Base-by-base conservation (phyloP, 768 basidiomycete genomes). In the Russula ochroleuca region DNA sequence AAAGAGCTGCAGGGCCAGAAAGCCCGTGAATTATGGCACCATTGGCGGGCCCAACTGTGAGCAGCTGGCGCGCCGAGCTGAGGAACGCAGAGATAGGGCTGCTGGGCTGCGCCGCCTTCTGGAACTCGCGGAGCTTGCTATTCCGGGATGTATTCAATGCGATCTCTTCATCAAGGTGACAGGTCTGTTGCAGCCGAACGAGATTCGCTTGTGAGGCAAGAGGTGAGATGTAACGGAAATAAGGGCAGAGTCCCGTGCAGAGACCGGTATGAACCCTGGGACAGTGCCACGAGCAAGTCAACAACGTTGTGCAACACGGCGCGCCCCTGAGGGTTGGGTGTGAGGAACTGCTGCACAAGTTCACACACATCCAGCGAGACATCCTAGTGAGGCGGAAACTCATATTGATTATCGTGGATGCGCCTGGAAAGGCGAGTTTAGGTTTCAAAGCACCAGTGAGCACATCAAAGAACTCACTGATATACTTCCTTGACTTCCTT, bases 401-500 rank as follows among this genome's bases (percentile, higher is more conserved):
- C 88, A 71, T 98, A 98, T 70, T 90, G 84, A 70, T 97, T 95
- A 73, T 93, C 88, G 17, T 88, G 87, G 73, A 99, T 99, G 54
- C 94, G 92, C 65, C 91, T 94, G 65, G 23, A 65, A 62, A 43
- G 8, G 47, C 28, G 49, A 57, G 17, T 57, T 70, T 40, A 33
- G 14, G 23, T 52, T 14, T n/a, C 40, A 41, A 49, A 13, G 23
- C 31, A 19, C 6, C 9, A 13, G 43, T 54, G 25, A 50, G 11
- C 21, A 23, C 25, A 1, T 17, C 21, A n/a, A 8, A 64, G 56
- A n/a, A 72, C 85, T 74, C 71, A 90, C 89, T 93, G 88, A 77
- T 98, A 97, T 64, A 98, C 98, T 13, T 85, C 86, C 75, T 98
- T 97, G 70, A 98, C 94, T 57, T 98, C 94, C 73, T 97, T 94